Evolutionary conservation across 2,329 filamentous ascomycete species (phyloP).

Genomic region (Aspergillus jensenii): DNA sequence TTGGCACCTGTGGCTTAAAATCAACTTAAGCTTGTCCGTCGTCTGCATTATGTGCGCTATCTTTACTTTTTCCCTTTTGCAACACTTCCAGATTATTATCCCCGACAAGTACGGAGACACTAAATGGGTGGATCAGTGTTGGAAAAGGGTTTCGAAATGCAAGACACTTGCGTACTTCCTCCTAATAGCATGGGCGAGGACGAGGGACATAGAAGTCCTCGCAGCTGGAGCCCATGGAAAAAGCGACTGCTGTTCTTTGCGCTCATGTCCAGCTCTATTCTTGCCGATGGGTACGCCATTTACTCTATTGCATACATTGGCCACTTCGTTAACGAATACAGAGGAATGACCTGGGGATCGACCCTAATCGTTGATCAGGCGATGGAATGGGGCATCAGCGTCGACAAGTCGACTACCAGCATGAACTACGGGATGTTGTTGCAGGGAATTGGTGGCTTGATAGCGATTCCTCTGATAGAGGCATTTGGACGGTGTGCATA

Average conservation of each 20-base stretch:
- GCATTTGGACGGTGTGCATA: constrained; percentile 39
- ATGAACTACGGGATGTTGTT: constrained; percentile 42
- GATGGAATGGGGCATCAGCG: constrained; percentile 33
- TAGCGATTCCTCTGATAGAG: constrained; percentile 40
- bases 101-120: background rate
- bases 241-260: constrained; percentile 35
- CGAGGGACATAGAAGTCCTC: constrained; percentile 24
- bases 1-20: no score
- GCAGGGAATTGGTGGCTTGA: constrained; percentile 39
- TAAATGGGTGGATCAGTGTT: background rate
- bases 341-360: constrained; percentile 43
- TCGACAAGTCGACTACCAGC: constrained; percentile 36
- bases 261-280: constrained; percentile 35
- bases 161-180: background rate
- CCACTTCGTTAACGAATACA: constrained; percentile 8
- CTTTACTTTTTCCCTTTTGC: no score
- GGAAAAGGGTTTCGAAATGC: background rate
- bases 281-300: constrained; percentile 34
- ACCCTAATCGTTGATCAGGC: constrained; percentile 40
- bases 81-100: background rate
- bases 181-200: background rate
- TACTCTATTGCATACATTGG: background rate
- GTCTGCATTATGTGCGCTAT: no score
- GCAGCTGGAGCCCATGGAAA: constrained; percentile 29
- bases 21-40: no score